Percentiles rank a stretch among this genome's conserved stretches.
phyloP scores from a whole-genome alignment of 345 rosid genomes.

The Pseudoturritis turrita region DNA sequence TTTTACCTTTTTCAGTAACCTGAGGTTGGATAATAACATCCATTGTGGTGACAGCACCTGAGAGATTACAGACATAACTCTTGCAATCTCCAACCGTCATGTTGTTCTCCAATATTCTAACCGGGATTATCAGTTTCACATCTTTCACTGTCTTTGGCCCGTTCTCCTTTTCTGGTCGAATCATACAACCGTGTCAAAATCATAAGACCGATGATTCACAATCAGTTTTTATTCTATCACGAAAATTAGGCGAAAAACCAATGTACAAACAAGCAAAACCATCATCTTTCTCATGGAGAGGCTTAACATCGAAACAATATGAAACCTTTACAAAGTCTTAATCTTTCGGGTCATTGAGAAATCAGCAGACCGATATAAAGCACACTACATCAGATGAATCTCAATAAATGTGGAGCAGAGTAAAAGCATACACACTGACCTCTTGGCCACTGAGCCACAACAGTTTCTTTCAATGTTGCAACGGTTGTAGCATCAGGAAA shows the following conservation, averaged over 20 bases:
- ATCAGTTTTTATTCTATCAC: not conserved
- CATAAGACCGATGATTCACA: not conserved
- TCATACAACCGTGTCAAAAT: not conserved
- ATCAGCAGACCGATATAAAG: not conserved
- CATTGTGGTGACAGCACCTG: constrained; percentile 91
- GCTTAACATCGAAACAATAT: not conserved
- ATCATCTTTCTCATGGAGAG: not conserved
- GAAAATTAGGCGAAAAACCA: not conserved
- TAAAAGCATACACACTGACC: constrained; percentile 39
- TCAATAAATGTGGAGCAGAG: no score
- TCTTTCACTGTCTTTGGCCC: constrained; percentile 88
- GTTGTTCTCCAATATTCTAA: constrained; percentile 83
- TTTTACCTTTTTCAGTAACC: constrained; percentile 63
- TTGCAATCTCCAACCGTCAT: constrained; percentile 77
- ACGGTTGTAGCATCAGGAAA: constrained; percentile 83
- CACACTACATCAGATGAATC: no score
- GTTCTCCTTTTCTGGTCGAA: constrained; percentile 64
- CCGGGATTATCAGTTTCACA: constrained; percentile 79
- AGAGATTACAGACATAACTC: constrained; percentile 67
- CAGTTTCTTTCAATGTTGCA: constrained; percentile 74
- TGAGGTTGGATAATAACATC: constrained; percentile 86
- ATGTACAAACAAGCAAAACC: not conserved
- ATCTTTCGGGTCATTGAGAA: not conserved
- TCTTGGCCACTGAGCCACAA: constrained; percentile 92
- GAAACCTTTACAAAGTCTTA: not conserved